Conservation (phyloP, 1,139 yeast species). For the Yamadazyma friedrichii region DNA sequence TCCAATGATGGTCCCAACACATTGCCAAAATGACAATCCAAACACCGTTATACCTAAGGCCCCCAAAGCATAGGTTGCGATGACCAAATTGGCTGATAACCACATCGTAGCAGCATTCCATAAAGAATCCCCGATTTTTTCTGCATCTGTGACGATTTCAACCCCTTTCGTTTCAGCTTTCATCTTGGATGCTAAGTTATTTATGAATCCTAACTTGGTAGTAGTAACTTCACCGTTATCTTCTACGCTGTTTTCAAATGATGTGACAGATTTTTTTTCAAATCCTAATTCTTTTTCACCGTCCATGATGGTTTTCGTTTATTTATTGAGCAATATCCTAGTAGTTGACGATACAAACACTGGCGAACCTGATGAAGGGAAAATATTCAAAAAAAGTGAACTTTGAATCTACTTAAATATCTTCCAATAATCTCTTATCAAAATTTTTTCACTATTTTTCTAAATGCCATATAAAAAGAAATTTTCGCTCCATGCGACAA, state of each 20-base stretch:
- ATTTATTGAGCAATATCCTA: too few relatives aligned
- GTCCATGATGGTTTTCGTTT: slow-evolving; percentile 6
- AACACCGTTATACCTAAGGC: slow-evolving; percentile 68
- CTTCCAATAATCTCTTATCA: too few relatives aligned
- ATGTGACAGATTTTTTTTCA: slow-evolving; percentile 10
- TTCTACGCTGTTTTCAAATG: slow-evolving; percentile 22
- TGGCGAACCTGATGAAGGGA: too few relatives aligned
- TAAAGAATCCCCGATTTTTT: slow-evolving; percentile 59
- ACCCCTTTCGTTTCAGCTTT: slow-evolving; percentile 69
- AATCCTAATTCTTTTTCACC: slow-evolving; percentile 10
- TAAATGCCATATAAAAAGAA: too few relatives aligned
- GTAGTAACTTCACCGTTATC: slow-evolving; percentile 18
- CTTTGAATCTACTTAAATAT: too few relatives aligned
- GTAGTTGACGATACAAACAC: too few relatives aligned
- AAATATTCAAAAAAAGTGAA: too few relatives aligned
- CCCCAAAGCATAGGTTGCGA: slow-evolving; percentile 82
- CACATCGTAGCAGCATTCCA: slow-evolving; percentile 85
- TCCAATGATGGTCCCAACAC: slow-evolving; percentile 61
- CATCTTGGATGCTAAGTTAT: slow-evolving; percentile 33
- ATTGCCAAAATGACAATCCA: slow-evolving; percentile 62
- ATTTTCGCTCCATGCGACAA: too few relatives aligned
- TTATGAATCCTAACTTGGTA: slow-evolving; percentile 19
- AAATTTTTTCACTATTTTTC: too few relatives aligned
- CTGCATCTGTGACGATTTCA: slow-evolving; percentile 66
- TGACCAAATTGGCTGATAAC: slow-evolving; percentile 88